Evolutionary conservation across 208 protist genomes (phyloP).

Genomic region (Leishmania gerbilli): DNA sequence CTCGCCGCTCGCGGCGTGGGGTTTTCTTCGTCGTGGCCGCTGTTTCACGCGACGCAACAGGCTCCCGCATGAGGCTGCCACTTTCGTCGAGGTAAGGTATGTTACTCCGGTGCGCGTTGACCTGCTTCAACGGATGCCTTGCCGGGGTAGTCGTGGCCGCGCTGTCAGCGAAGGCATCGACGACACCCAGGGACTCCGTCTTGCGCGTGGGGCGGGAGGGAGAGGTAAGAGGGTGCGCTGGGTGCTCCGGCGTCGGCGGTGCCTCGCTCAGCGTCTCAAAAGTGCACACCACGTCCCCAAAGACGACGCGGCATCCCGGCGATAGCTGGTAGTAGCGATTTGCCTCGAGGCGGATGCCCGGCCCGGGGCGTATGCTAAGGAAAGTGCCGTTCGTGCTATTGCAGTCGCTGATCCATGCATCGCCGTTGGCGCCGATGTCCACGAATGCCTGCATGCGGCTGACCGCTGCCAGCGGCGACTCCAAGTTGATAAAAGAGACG

Average conservation of each 20-base stretch:
- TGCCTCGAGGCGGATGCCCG: constrained; percentile 60
- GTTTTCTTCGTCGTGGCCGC: not conserved
- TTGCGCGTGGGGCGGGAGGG: constrained; percentile 9
- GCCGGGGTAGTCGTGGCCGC: not conserved
- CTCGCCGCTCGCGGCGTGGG: not conserved
- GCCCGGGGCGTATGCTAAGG: constrained; percentile 48
- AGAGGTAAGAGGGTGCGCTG: not conserved
- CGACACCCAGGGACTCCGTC: constrained; percentile 4
- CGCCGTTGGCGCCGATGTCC: constrained; percentile 75
- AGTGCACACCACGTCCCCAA: constrained; percentile 74
- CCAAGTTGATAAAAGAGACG: constrained; percentile 68
- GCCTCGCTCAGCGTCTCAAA: constrained; percentile 25
- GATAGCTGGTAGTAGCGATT: constrained; percentile 82
- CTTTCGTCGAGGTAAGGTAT: constrained; percentile 20
- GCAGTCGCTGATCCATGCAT: constrained; percentile 86
- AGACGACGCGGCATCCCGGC: constrained; percentile 59
- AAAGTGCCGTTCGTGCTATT: constrained; percentile 89
- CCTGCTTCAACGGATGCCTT: not conserved
- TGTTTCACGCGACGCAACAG: not conserved
- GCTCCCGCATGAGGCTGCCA: constrained; percentile 1
- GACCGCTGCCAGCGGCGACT: constrained; percentile 59
- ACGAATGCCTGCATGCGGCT: constrained; percentile 86
- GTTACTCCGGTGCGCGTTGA: constrained; percentile 6
- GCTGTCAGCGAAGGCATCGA: not conserved
- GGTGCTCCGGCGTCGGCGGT: not conserved